Evolutionary conservation across 139 green algal species (phyloP).

Genomic region (Limnomonas spitsbergensis): DNA sequence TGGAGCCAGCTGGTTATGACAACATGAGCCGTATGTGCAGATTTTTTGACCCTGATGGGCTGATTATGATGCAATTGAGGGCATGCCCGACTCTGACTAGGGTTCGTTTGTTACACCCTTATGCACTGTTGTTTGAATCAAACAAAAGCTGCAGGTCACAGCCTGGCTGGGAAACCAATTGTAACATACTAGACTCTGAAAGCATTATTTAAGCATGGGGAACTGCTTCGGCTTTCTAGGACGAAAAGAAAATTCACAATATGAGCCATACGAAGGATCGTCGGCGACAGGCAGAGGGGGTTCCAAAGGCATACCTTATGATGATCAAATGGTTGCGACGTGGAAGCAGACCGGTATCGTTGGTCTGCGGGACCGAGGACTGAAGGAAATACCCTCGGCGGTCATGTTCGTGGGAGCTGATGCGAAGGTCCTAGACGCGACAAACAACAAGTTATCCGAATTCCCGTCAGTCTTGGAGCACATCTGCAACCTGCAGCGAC

Average conservation of each 20-base stretch:
- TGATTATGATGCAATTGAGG: too few species aligned
- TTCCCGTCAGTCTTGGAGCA: conserved; percentile 27
- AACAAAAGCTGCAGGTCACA: too few species aligned
- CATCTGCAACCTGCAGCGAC: conserved; percentile 5
- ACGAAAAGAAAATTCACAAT: not conserved
- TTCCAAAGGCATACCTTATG: not conserved
- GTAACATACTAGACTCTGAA: too few species aligned
- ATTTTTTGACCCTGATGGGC: too few species aligned
- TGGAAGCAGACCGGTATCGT: conserved; percentile 22
- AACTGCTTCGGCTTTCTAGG: not conserved
- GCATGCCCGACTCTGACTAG: too few species aligned
- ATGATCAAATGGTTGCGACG: conserved; percentile 3
- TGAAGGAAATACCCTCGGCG: conserved; percentile 40
- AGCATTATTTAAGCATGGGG: not conserved
- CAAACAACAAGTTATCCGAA: conserved; percentile 36
- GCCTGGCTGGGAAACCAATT: too few species aligned
- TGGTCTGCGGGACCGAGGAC: not conserved
- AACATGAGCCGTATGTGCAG: too few species aligned
- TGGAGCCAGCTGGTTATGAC: too few species aligned
- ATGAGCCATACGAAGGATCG: not conserved
- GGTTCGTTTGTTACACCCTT: too few species aligned
- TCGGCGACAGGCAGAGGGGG: not conserved
- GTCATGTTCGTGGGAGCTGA: conserved; percentile 24
- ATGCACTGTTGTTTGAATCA: too few species aligned
- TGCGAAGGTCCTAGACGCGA: conserved; percentile 40